Evolutionary conservation across 1,139 yeast species (phyloP).

Genomic region (Candida tropicalis): DNA sequence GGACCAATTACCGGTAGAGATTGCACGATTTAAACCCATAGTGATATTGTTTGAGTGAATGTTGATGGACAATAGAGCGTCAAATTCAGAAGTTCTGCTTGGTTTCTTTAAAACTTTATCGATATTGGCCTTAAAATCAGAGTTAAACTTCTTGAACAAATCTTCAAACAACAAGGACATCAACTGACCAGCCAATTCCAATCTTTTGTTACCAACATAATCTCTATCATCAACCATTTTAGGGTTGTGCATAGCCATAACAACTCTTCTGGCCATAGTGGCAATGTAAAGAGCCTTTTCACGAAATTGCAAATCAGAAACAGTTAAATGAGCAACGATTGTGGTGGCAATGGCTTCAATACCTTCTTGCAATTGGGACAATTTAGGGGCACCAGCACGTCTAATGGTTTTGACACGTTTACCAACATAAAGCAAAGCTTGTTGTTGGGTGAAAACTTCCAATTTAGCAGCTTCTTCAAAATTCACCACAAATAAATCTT

Average conservation of each 20-base stretch:
- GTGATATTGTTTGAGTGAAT: conserved; percentile 93
- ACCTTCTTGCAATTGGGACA: conserved; percentile 88
- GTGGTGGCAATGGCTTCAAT: conserved; percentile 97
- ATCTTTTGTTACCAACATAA: conserved; percentile 96
- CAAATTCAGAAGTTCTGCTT: conserved; percentile 92
- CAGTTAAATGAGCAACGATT: conserved; percentile 92
- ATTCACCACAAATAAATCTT: conserved; percentile 88
- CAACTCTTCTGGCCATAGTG: conserved; percentile 93
- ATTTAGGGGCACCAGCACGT: conserved; percentile 80
- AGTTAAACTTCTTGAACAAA: conserved; percentile 91
- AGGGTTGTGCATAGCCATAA: conserved; percentile 94
- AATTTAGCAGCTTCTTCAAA: conserved; percentile 91
- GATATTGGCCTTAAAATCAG: conserved; percentile 90
- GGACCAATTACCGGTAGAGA: conserved; percentile 98
- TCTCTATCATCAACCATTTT: conserved; percentile 97
- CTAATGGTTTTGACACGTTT: conserved; percentile 89
- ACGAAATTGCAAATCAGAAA: conserved; percentile 81
- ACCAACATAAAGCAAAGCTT: conserved; percentile 90
- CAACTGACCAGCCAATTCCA: conserved; percentile 96
- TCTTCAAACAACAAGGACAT: conserved; percentile 95
- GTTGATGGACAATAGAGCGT: conserved; percentile 84
- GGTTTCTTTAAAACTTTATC: conserved; percentile 94
- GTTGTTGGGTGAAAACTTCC: conserved; percentile 88
- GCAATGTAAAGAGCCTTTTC: conserved; percentile 95
- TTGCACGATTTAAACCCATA: conserved; percentile 92